phyloP scores from a whole-genome alignment of 495 filamentous ascomycete species.

The Penicillium subrubescens region DNA sequence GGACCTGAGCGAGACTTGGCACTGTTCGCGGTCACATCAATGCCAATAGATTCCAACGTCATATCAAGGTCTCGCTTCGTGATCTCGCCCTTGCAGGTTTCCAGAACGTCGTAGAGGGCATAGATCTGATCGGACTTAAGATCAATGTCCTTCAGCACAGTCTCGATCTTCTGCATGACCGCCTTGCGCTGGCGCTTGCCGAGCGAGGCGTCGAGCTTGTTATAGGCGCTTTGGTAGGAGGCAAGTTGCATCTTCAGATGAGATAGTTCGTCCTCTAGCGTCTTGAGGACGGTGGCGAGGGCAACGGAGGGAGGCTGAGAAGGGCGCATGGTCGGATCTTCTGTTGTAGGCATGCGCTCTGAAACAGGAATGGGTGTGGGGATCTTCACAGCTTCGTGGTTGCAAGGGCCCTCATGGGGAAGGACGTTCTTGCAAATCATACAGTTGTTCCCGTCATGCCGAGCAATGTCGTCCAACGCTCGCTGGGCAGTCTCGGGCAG shows the following conservation, averaged over 20 bases:
- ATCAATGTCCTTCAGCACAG: conserved; percentile 66
- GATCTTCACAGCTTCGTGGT: conserved; percentile 58
- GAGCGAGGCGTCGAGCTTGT: conserved; percentile 67
- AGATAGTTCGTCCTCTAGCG: conserved; percentile 76
- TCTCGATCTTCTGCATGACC: conserved; percentile 64
- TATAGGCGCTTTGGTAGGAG: conserved; percentile 60
- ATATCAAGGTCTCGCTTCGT: conserved; percentile 67
- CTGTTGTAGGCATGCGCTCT: conserved; percentile 62
- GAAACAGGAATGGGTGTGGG: conserved; percentile 73
- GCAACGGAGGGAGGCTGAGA: conserved; percentile 73
- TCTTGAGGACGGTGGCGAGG: conserved; percentile 78
- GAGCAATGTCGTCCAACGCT: conserved; percentile 59
- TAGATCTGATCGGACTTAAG: conserved; percentile 88
- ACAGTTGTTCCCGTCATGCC: conserved; percentile 72
- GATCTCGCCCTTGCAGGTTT: conserved; percentile 77
- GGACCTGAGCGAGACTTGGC: conserved; percentile 30
- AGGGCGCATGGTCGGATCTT: conserved; percentile 77
- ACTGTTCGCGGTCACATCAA: conserved; percentile 46
- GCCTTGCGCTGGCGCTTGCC: conserved; percentile 68
- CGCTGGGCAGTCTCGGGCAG: conserved; percentile 56
- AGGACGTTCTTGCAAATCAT: conserved; percentile 68
- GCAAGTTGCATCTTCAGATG: conserved; percentile 73
- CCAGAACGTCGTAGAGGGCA: conserved; percentile 83
- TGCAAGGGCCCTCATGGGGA: conserved; percentile 39
- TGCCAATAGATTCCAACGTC: conserved; percentile 62